These are phyloP conservation scores for Apodospora peruviana DNA, from an alignment of 495 filamentous ascomycete genomes.

Conservation along the genomic window DNA sequence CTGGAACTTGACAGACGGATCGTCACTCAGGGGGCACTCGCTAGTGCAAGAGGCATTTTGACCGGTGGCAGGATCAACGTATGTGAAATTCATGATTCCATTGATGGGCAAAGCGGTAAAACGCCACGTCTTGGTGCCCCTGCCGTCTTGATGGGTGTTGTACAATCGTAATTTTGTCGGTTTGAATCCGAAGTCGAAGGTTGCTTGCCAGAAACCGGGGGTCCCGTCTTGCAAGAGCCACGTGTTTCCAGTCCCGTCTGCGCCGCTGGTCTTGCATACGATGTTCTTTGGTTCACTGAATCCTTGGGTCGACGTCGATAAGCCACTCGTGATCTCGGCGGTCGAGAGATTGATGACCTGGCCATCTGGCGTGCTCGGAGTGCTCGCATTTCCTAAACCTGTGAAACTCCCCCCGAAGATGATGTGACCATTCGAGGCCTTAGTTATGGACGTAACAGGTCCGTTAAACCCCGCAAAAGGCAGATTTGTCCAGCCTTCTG, in stretches of 20 bases:
- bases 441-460: constrained; percentile 79
- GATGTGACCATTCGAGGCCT: constrained; percentile 72
- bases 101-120: constrained; percentile 76
- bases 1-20: constrained; percentile 59
- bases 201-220: constrained; percentile 78
- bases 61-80: constrained; percentile 65
- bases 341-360: constrained; percentile 82
- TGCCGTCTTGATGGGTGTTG: constrained; percentile 81
- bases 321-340: constrained; percentile 63
- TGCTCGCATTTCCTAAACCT: constrained; percentile 75
- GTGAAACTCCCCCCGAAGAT: constrained; percentile 92
- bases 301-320: constrained; percentile 53
- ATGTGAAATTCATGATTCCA: constrained; percentile 96
- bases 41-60: constrained; percentile 65
- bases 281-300: constrained; percentile 79
- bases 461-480: constrained; percentile 94
- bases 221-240: constrained; percentile 81
- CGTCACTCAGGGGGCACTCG: constrained; percentile 70
- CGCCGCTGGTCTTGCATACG: constrained; percentile 66
- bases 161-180: constrained; percentile 83
- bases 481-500: constrained; percentile 73
- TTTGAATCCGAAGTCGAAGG: constrained; percentile 72
- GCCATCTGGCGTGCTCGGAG: constrained; percentile 49
- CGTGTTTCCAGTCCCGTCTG: constrained; percentile 62
- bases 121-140: constrained; percentile 81